Conservation (phyloP, 2,329 filamentous ascomycete species). For the Fusarium humuli region DNA sequence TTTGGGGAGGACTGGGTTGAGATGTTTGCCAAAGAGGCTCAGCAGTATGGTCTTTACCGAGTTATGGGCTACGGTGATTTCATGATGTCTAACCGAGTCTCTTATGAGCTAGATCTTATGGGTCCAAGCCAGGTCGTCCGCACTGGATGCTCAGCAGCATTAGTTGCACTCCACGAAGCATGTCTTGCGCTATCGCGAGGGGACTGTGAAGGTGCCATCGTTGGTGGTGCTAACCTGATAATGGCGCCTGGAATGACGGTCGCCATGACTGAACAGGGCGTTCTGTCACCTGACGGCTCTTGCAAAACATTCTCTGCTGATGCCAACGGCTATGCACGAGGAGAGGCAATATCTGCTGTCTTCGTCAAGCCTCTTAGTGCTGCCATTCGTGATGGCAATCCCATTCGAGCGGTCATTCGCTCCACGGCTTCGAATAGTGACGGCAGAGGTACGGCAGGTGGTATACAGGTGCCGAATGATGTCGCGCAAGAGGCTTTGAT, state of each 20-base stretch:
- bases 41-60: neutral
- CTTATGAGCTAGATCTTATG: conserved; percentile 6
- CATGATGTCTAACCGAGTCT: conserved; percentile 6
- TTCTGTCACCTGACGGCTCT: conserved; percentile 12
- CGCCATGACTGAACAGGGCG: neutral
- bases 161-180: conserved; percentile 25
- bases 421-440: conserved; percentile 13
- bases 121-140: conserved; percentile 4
- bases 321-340: conserved; percentile 26
- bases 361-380: conserved; percentile 2
- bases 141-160: conserved; percentile 24
- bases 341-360: conserved; percentile 19
- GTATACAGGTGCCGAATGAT: conserved; percentile 8
- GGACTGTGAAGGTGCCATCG: conserved; percentile 10
- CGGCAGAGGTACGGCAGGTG: conserved; percentile 10
- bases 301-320: conserved; percentile 15
- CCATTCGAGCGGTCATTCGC: conserved; percentile 1
- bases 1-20: conserved; percentile 12
- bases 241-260: conserved; percentile 16
- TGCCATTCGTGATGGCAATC: neutral
- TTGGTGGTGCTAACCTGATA: conserved; percentile 13
- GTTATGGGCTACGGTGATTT: conserved; percentile 12
- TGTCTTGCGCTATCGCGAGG: conserved; percentile 2
- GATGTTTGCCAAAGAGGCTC: conserved; percentile 8
- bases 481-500: neutral